Evolutionary conservation across 768 basidiomycete species (phyloP), one percentile per base, ranked within the genome.

Genomic region (Suillus lakei): DNA sequence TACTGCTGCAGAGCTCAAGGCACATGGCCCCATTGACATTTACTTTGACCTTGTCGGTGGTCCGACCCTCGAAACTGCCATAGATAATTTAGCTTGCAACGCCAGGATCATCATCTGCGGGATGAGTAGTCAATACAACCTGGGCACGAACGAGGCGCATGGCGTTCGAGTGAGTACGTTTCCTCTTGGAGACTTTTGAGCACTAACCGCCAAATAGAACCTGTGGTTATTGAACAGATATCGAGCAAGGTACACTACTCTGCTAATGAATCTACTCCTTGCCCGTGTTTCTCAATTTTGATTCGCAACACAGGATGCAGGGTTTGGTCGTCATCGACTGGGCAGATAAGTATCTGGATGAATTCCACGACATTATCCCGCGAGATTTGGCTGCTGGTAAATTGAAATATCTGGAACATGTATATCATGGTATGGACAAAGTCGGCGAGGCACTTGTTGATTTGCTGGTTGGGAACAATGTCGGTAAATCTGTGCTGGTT

Each of bases 11-110:
- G 78, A 89, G 3, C 76, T 93, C 44, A 71, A 72, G 66, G 81
- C 81, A 64, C 82, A 91, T 68, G 89, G 89, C 2, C 85, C 84
- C 0, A 81, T 90, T 53, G 79, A 88, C 69, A 75, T 88, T 78
- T 86, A 74, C 65, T 67, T 68, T 32, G 86, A 88, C 66, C 83
- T 85, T 50, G 88, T 89, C 13, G 88, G 87, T 12, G 88, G 88
- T 2, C 82, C 86, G 61, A 83, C 80, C 0, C 77, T 91, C 6
- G 88, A 91, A 9, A 79, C 82, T 18, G 88, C 86, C 1, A 71
- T 91, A 5, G 76, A 79, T 1, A 80, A 79, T 46, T 80, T 88
- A 1, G 81, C 78, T 0, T 59, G 68, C 0, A 67, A 80, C 26
- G 85, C 86, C 1, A 72, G 86, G 12, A 86, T 90, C 65, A 81